Base-by-base conservation (phyloP, 805 yeast species). In the Candida chilensis region DNA sequence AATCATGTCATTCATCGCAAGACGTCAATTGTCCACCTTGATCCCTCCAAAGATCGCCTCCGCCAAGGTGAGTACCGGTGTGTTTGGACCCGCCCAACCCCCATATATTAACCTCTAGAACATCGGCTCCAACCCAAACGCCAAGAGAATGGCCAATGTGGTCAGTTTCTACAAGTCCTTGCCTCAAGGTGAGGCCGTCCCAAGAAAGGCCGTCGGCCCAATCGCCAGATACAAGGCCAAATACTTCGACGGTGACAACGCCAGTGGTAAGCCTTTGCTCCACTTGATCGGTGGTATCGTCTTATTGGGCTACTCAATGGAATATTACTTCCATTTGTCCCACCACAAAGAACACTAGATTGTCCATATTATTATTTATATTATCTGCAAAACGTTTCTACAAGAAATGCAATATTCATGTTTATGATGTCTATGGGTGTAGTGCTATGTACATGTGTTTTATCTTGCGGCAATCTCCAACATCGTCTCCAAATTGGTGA, bases 1-100 rank as follows among this genome's bases (percentile, higher is more conserved):
- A 16, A 37, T 26, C 35, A 85, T 83, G 94, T 82, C 92, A 52
- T 82, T 78, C 68, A 71, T 87, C 62, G 70, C 78, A 53, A 88
- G 84, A 79, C 88, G 98, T 69, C 80, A 80, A 49, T 74, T 90
- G 60, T 87, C 97, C 43, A 82, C 96, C 52, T 73, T 90, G 68
- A 88, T 90, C 55, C 98, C 98, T 48, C 98, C 98, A 60, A 90
- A 90, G 90, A 79, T 90, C 54, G 96, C 96, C 34, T 87, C 96
- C 39, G 92, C 95, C 28, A 74, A 79, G 64, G 90, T 81, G 73
- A 49, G 88, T 58, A n/a, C n/a, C n/a, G 16, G 5, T 10, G 18
- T 9, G 14, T n/a, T 16, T 9, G 14, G n/a, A 24, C n/a, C 14
- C 16, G 27, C 10, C 14, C n/a, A 9, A 24, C 12, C 27, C 12